Conservation (phyloP, 495 filamentous ascomycete genomes). For the Aspergillus funiculosus region DNA sequence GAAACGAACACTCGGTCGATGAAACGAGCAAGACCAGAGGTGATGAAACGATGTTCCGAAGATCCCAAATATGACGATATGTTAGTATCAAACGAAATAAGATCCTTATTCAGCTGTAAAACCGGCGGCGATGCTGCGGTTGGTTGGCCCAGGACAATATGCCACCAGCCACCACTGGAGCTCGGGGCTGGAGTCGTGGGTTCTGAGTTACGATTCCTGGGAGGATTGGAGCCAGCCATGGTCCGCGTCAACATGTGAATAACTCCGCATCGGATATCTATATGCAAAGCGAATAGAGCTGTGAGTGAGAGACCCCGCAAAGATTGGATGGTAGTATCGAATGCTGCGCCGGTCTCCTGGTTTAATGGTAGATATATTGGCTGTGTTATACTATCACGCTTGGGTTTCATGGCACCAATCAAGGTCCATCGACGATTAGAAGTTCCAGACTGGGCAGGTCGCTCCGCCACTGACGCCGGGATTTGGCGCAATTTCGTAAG, state of each 20-base stretch:
- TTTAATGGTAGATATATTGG: slow-evolving; percentile 87
- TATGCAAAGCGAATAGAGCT: slow-evolving; percentile 76
- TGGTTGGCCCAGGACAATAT: slow-evolving; percentile 66
- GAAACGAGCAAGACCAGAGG: slow-evolving; percentile 63
- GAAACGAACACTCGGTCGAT: slow-evolving; percentile 64
- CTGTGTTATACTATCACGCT: slow-evolving; percentile 44
- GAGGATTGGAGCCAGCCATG: slow-evolving; percentile 43
- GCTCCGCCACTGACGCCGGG: slow-evolving; percentile 43
- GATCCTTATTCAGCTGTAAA: slow-evolving; percentile 68
- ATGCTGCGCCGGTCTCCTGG: slow-evolving; percentile 69
- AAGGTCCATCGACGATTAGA: slow-evolving; percentile 73
- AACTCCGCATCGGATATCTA: slow-evolving; percentile 78
- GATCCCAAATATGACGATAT: slow-evolving; percentile 61
- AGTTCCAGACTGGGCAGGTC: slow-evolving; percentile 33
- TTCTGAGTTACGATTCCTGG: slow-evolving; percentile 30
- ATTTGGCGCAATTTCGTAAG: slow-evolving; percentile 71
- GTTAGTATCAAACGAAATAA: slow-evolving; percentile 80
- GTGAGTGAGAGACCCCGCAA: slow-evolving; percentile 70
- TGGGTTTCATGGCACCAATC: slow-evolving; percentile 53
- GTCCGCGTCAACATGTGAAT: slow-evolving; percentile 56
- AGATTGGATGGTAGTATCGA: slow-evolving; percentile 77
- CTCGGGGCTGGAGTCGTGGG: slow-evolving; percentile 47
- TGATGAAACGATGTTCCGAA: slow-evolving; percentile 61
- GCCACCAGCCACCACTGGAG: slow-evolving; percentile 56
- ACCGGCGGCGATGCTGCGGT: slow-evolving; percentile 75